Conservation (phyloP, 306 rosid genomes). For the Sophora flavescens region DNA sequence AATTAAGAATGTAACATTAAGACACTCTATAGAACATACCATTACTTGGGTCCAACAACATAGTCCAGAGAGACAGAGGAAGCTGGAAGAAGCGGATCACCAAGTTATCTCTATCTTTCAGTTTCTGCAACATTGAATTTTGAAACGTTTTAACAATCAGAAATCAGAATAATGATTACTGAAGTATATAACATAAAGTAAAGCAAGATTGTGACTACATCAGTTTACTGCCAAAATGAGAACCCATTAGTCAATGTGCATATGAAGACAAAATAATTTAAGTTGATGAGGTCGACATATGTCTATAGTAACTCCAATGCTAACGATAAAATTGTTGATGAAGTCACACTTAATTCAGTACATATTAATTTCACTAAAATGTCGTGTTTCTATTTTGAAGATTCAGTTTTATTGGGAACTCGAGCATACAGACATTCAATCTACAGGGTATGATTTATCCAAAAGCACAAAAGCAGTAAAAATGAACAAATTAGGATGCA, state of each 20-base stretch:
- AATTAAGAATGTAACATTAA: slow-evolving; percentile 3
- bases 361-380: slow-evolving; percentile 9
- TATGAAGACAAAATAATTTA: slow-evolving; percentile 10
- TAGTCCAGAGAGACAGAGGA: slow-evolving; percentile 82
- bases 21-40: slow-evolving; percentile 56
- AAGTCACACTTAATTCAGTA: background rate
- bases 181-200: background rate
- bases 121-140: slow-evolving; percentile 66
- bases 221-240: slow-evolving; percentile 17
- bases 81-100: slow-evolving; percentile 81
- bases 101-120: slow-evolving; percentile 68
- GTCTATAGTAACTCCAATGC: background rate
- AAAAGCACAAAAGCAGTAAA: background rate
- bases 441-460: background rate
- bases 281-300: slow-evolving; percentile 20
- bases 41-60: slow-evolving; percentile 67
- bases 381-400: background rate
- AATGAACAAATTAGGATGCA: slow-evolving; percentile 5
- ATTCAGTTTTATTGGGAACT: slow-evolving; percentile 19
- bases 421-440: background rate
- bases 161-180: background rate
- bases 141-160: slow-evolving; percentile 29
- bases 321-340: background rate
- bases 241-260: background rate
- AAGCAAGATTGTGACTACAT: background rate